Evolutionary conservation across 805 yeast species (phyloP), one percentile per base, ranked within the genome.

Genomic region (Suhomyces sp.): DNA sequence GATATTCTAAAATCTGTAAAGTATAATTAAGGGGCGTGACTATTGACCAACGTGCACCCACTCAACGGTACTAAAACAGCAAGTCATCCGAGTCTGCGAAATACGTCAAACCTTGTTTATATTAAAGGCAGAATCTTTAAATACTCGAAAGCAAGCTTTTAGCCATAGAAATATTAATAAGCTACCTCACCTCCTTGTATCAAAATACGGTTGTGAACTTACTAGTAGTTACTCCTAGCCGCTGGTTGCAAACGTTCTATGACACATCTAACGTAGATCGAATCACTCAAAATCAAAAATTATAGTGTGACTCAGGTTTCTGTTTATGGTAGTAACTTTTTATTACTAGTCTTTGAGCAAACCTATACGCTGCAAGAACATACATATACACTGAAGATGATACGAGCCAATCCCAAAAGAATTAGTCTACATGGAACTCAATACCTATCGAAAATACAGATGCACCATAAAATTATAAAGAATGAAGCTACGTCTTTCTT

Each of bases 341-440:
- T 9, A 17, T 37, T 37, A 13, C 35, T 12, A 37, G 13, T 17
- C 21, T 15, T 4, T 6, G 20, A 35, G 40, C 19, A 15, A 17
- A 37, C 22, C 19, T 9, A 37, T 19, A 37, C 17, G 22, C 17
- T 37, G 13, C 22, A 37, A 37, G 7, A 17, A 2, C 17, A 21
- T 17, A 7, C 13, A 10, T 7, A 17, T 19, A 31, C 41, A 19
- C 13, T 6, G 7, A 20, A 22, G 13, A 46, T 46, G 48, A 46
- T 46, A 46, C 48, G 48, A 46, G 48, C 43, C 17, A 46, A 35
- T 22, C 41, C 35, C 6, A 33, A 46, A 22, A 33, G 48, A 35
- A 33, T 46, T 7, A 27, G 33, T 8, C 22, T 46, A 10, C 48
- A 46, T 33, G 43, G 48, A 20, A 13, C 48, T 12, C 41, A 46